These are phyloP conservation scores for Xylaria cubensis DNA, from an alignment of 495 filamentous ascomycete genomes.

Conservation along the genomic window DNA sequence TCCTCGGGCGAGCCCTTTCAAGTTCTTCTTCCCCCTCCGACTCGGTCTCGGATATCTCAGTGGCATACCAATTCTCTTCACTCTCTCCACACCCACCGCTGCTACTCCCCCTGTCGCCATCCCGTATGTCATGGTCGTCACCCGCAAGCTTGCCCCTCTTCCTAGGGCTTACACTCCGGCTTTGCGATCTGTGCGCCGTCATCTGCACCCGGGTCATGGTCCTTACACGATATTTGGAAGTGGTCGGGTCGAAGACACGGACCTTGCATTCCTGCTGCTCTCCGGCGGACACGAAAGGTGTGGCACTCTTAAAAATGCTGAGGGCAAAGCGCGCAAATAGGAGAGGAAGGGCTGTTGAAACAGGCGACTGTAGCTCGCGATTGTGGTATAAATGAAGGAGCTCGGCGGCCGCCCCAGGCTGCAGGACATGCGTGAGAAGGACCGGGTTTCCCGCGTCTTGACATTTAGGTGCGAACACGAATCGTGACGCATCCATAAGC, in stretches of 20 bases:
- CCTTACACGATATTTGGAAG: constrained; percentile 2
- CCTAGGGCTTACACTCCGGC: constrained; percentile 2
- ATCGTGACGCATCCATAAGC: constrained; percentile 8
- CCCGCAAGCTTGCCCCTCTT: background rate
- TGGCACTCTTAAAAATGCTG: background rate
- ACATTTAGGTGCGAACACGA: background rate
- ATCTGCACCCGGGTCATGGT: constrained; percentile 6
- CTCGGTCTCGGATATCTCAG: too few species aligned
- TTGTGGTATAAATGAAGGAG: constrained; percentile 6
- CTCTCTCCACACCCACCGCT: too few species aligned
- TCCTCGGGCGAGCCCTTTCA: too few species aligned
- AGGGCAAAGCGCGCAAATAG: background rate
- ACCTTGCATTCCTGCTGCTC: constrained; percentile 11
- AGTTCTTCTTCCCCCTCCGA: too few species aligned
- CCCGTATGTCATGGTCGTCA: too few species aligned
- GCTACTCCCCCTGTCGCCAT: too few species aligned
- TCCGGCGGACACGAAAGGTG: background rate
- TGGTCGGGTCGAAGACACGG: constrained; percentile 3
- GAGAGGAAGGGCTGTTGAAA: background rate
- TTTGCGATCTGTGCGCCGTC: constrained; percentile 5
- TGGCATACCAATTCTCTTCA: too few species aligned
- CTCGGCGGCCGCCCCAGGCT: constrained; percentile 1
- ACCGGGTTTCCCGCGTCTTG: constrained; percentile 4
- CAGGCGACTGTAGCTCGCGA: background rate
- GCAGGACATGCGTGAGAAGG: constrained; percentile 6